Evolutionary conservation across 352 stramenopile genomes (phyloP), one percentile per base, ranked within the genome.

Genomic region (Thalassiosira oceanica): DNA sequence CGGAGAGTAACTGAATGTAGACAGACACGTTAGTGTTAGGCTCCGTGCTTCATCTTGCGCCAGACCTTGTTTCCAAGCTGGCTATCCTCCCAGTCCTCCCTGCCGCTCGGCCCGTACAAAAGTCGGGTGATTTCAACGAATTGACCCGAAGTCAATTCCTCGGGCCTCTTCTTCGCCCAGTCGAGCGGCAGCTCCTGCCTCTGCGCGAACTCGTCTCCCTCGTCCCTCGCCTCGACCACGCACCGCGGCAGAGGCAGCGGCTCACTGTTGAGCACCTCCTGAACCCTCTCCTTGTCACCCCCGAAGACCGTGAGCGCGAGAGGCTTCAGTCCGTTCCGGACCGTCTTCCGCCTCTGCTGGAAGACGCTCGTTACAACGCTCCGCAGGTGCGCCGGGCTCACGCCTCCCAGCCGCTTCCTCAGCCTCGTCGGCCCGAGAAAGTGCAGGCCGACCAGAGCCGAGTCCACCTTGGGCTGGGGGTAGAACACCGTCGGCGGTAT

Each of bases 401-500:
- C 84, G 3, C 86, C 86, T 4, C 62, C 78, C 31, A 93, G 54
- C 35, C 84, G 45, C 33, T 63, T 21, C 27, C 65, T 49, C 28
- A 92, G 63, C 37, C 56, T 63, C 0, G 37, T 41, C 11, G 83
- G 80, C 57, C 74, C 74, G 7, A 87, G 49, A 74, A 93, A 93
- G 60, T 88, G 80, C 20, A 92, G 65, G 0, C 84, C 83, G 11
- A 93, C 57, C 46, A 93, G 72, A 10, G 85, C 88, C 11, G 78
- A 92, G 58, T 93, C 88, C 0, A 96, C 90, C 58, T 94, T 95
- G 26, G 92, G 92, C 70, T 92, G 74, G 2, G 92, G 92, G 72
- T 95, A 96, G 62, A 96, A 96, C 0, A 94, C 92, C 7, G 90
- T 94, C 0, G 88, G 88, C n/a, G 92, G 92, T 33, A 96, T 94